Evolutionary conservation across 192 early-diverging fungal species (phyloP).

Genomic region (Coemansia sp.): DNA sequence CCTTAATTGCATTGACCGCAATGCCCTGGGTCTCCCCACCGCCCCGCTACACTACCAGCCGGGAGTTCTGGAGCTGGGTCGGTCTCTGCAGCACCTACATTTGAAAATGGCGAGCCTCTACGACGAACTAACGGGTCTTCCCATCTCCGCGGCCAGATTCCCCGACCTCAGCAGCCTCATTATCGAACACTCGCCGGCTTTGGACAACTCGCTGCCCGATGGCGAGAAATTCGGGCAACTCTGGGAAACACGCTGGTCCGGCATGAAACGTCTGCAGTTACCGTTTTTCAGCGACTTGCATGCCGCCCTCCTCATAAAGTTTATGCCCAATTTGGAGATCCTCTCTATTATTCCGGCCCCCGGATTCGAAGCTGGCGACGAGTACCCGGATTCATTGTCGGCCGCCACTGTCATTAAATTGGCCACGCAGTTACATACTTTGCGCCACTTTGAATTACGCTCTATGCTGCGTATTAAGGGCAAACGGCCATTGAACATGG

Average conservation of each 20-base stretch:
- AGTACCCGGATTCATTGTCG: conserved; percentile 43
- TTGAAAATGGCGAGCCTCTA: conserved; percentile 53
- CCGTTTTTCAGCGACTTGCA: conserved; percentile 56
- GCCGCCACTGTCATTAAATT: conserved; percentile 35
- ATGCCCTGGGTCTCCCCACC: conserved; percentile 46
- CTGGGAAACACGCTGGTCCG: conserved; percentile 47
- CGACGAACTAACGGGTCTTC: conserved; percentile 51
- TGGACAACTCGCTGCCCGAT: conserved; percentile 51
- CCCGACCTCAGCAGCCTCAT: conserved; percentile 45
- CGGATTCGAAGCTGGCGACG: conserved; percentile 51
- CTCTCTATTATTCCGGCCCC: conserved; percentile 42
- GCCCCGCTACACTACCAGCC: conserved; percentile 48
- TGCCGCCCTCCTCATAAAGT: conserved; percentile 46
- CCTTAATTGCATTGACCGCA: conserved; percentile 57
- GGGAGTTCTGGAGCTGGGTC: conserved; percentile 36
- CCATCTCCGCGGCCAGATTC: conserved; percentile 43
- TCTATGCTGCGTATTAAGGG: conserved; percentile 42
- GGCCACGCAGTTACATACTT: conserved; percentile 41
- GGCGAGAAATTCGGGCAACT: conserved; percentile 56
- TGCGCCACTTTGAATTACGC: conserved; percentile 50
- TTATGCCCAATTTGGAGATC: conserved; percentile 53
- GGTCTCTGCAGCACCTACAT: conserved; percentile 46
- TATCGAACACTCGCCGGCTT: conserved; percentile 54
- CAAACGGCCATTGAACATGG: conserved; percentile 42
- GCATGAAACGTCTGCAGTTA: conserved; percentile 48